Evolutionary conservation across 148 eudicot genomes (phyloP).

Genomic region (Diospyros kaki): DNA sequence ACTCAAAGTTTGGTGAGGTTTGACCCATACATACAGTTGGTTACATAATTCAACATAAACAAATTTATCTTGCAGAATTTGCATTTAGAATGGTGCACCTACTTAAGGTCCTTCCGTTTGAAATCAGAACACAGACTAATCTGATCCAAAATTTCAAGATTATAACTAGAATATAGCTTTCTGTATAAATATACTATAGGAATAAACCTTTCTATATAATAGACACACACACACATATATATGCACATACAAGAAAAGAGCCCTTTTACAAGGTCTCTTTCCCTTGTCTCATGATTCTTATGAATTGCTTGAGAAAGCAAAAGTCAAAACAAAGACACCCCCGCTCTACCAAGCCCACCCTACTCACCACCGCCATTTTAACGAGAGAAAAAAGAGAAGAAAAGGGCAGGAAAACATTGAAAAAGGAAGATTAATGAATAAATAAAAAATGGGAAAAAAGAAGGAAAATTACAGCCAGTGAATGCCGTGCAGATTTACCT

Average conservation of each 20-base stretch:
- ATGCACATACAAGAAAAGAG: not conserved
- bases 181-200: too few species aligned
- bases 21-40: too few species aligned
- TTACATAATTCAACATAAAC: too few species aligned
- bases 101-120: not conserved
- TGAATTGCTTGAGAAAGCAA: not conserved
- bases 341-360: not conserved
- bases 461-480: not conserved
- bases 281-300: not conserved
- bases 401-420: not conserved
- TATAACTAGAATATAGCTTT: too few species aligned
- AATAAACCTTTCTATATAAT: too few species aligned
- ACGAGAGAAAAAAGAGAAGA: not conserved
- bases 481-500: constrained; percentile 21
- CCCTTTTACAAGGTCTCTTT: constrained; percentile 8
- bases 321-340: too few species aligned
- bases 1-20: constrained; percentile 2
- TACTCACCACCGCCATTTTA: not conserved
- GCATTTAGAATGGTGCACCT: not conserved
- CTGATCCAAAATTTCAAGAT: too few species aligned
- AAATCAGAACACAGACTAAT: too few species aligned
- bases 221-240: too few species aligned
- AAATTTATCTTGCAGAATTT: too few species aligned
- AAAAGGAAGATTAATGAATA: not conserved
- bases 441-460: too few species aligned